Evolutionary conservation across 176 grass and related monocot genomes (phyloP), one percentile per base, ranked within the genome.

Genomic region (Ampelocalamus luodianensis): DNA sequence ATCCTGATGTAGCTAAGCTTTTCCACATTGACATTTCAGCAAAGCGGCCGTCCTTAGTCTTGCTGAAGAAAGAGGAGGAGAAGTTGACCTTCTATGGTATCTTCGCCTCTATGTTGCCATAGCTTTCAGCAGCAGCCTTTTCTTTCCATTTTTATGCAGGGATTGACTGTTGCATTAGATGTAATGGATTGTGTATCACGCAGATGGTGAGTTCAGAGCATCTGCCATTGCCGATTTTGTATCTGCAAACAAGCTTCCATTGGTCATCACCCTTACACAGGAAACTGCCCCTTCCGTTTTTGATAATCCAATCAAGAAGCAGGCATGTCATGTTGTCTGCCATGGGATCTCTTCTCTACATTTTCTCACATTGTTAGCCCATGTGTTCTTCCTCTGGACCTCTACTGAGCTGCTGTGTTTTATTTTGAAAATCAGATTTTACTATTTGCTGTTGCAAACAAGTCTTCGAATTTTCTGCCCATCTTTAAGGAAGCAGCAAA

Each of bases 261-360:
- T 96, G 81, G 90, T 99, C 43, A 93, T 81, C 74, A 84, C 73
- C 24, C 94, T 99, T 81, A 96, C 91, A 61, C 87, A 87, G 74
- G 93, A 98, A 81, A 89, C 79, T 38, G 90, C 91, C 6, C 86
- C 91, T 70, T 87, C 92, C 8, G 72, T 98, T 83, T 98, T 98
- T 86, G 96, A 95, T 56, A 95, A 93, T 84, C 83, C 90, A 60
- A 98, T 98, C 83, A 98, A 98, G 76, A 94, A 92, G 26, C 96
- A 98, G 86, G 93, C 91, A 87, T 59, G 87, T 71, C 69, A 39
- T 38, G 22, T 22, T 36, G 22, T 58, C n/a, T 85, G 40, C 45
- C 13, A n/a, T 82, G 22, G 7, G 1, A 77, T 76, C 3, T 26
- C 13, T 81, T 40, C 34, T 79, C 17, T 62, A 23, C 61, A 59